Base-by-base conservation (phyloP, 73 alveolate species). In the Symbiodinium pilosum region DNA sequence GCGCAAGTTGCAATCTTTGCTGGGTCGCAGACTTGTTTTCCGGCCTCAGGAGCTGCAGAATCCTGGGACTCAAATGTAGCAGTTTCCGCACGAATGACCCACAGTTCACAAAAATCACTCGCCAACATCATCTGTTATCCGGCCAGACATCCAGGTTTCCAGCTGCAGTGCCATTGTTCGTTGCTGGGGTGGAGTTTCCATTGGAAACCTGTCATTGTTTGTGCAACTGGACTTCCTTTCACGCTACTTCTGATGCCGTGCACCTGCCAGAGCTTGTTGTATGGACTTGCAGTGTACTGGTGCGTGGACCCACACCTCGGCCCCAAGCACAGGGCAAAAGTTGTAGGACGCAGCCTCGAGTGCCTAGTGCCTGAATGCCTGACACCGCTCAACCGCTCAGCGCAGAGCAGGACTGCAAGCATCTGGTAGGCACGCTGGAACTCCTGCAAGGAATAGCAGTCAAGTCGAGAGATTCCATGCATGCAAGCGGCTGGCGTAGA, bases 241-340 rank as follows among this genome's bases (percentile, higher is more conserved):
- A 54, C 73, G 32, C 73, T 54, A 9, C 73, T 54, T 9, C 39
- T n/a, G 38, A 64, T 28, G 81, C 38, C 36, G 7, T 51, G 26
- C 28, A 64, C 98, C 98, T 92, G 98, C 98, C 98, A 92, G 34
- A 92, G 98, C 98, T 92, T 92, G 98, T 92, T 71, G 92, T 92
- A 92, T 32, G 98, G 98, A 64, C 98, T 92, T 59, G 98, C 92
- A 24, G 98, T 75, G 64, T 92, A 92, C 43, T 92, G 98, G 68
- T 92, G 98, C 34, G 89, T 92, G 20, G 92, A 71, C 32, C 98
- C 98, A 44, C 98, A 92, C 83, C 98, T 92, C 3, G 30, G 75
- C 44, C 68, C n/a, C n/a, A 41, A 14, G 30, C 28, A 34, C 44
- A 73, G 85, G 26, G 77, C 36, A 26, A 59, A 59, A 4, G 36